phyloP scores from a whole-genome alignment of 805 yeast species.

The Vanderwaltozyma polyspora region DNA sequence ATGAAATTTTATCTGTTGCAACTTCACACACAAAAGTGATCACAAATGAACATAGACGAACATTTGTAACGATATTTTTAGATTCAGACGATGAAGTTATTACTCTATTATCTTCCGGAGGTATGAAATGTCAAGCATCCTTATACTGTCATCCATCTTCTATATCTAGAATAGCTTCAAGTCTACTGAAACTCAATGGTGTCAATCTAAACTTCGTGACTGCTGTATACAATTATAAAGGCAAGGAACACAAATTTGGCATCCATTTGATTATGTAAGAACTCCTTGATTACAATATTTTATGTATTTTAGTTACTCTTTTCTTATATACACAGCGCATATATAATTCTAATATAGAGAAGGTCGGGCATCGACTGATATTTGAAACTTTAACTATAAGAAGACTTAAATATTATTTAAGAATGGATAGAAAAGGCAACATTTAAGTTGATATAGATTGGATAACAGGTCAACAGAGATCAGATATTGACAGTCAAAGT shows the following conservation, averaged over 20 bases:
- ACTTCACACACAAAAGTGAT: constrained; percentile 1
- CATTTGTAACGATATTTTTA: constrained; percentile 14
- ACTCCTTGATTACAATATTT: no score
- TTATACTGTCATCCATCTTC: constrained; percentile 10
- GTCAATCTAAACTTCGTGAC: constrained; percentile 23
- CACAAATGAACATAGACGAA: constrained; percentile 3
- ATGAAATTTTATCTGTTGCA: no score
- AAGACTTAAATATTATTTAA: no score
- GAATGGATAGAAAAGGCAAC: no score
- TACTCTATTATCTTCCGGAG: not conserved
- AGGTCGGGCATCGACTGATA: no score
- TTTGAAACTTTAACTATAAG: no score
- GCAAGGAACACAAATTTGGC: constrained; percentile 12
- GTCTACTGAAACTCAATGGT: no score
- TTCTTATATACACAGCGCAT: no score
- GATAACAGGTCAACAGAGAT: not conserved
- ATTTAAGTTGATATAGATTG: not conserved
- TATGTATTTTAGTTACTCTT: no score
- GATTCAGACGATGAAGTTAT: constrained; percentile 5
- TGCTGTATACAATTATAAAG: constrained; percentile 17
- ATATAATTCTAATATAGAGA: no score
- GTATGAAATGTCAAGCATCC: constrained; percentile 7
- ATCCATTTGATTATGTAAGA: constrained; percentile 7
- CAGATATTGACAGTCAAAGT: not conserved
- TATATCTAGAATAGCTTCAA: no score